A percentile compares a stretch with the other conserved stretches of the same genome.
These are phyloP conservation scores for Verticillium longisporum DNA, from an alignment of 2,329 filamentous ascomycete species.

Conservation along the genomic window DNA sequence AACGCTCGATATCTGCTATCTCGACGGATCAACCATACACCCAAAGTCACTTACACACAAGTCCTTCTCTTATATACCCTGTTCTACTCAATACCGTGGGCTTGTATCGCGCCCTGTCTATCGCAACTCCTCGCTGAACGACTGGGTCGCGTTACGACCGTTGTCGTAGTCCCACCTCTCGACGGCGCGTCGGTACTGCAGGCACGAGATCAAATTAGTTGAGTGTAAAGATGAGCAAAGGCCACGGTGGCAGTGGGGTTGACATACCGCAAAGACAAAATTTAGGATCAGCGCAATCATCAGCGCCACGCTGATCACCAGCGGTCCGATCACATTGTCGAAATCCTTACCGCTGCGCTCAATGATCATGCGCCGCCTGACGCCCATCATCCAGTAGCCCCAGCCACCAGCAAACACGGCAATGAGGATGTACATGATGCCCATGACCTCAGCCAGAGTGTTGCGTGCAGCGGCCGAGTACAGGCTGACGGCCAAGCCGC, in stretches of 20 bases:
- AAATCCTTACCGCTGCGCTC: conserved; percentile 88
- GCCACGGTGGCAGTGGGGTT: neutral
- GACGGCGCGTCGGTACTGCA: neutral
- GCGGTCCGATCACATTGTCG: conserved; percentile 78
- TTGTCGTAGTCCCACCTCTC: neutral
- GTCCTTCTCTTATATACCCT: neutral
- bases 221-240: neutral
- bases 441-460: conserved; percentile 67
- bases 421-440: conserved; percentile 75
- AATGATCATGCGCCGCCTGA: conserved; percentile 70
- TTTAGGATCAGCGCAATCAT: conserved; percentile 76
- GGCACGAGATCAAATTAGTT: neutral
- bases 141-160: neutral
- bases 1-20: neutral
- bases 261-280: conserved; percentile 74
- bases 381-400: conserved; percentile 80
- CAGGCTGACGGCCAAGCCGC: conserved; percentile 72
- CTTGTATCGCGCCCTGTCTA: neutral
- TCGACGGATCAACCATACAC: neutral
- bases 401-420: conserved; percentile 78
- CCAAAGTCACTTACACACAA: neutral
- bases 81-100: neutral
- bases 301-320: conserved; percentile 75
- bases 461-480: conserved; percentile 85
- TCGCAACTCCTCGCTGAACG: neutral